Percentiles rank a stretch among this genome's conserved stretches.
phyloP scores from a whole-genome alignment of 768 basidiomycete species.

The Cyathus striatus region DNA sequence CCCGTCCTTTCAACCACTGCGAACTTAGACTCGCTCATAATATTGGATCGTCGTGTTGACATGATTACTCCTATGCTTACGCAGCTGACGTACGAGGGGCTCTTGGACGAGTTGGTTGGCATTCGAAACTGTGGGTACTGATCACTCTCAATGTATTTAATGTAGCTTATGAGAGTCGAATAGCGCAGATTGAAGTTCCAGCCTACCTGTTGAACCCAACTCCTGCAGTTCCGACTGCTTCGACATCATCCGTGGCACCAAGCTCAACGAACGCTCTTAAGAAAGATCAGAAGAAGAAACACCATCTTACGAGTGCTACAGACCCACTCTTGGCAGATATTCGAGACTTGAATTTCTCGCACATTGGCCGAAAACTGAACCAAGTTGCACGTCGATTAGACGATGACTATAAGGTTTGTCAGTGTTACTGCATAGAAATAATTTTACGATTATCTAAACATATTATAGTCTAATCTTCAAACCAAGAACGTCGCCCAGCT shows the following conservation, averaged over 20 bases:
- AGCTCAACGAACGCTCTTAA: slow-evolving; percentile 45
- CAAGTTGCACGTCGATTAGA: slow-evolving; percentile 80
- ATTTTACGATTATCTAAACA: too few species aligned
- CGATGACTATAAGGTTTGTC: slow-evolving; percentile 94
- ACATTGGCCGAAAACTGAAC: slow-evolving; percentile 79
- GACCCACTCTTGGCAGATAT: slow-evolving; percentile 82
- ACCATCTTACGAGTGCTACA: slow-evolving; percentile 70
- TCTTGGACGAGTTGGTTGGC: slow-evolving; percentile 88
- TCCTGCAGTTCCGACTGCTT: slow-evolving; percentile 33
- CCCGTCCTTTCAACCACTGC: slow-evolving; percentile 43
- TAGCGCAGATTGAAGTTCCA: slow-evolving; percentile 81
- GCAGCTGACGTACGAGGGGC: slow-evolving; percentile 94
- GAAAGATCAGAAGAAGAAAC: slow-evolving; percentile 86
- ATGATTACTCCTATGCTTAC: slow-evolving; percentile 95
- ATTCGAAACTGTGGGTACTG: slow-evolving; percentile 78
- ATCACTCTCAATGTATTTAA: not conserved
- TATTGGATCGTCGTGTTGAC: slow-evolving; percentile 87
- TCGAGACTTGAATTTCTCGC: slow-evolving; percentile 88
- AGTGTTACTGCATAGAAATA: too few species aligned
- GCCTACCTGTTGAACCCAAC: slow-evolving; percentile 53
- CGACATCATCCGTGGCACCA: slow-evolving; percentile 25
- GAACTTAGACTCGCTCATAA: slow-evolving; percentile 79
- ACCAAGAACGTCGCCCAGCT: slow-evolving; percentile 90
- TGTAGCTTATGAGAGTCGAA: slow-evolving; percentile 5
- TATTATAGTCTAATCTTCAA: slow-evolving; percentile 76